Evolutionary conservation across 805 yeast species (phyloP).

Genomic region (Candida berthetii): DNA sequence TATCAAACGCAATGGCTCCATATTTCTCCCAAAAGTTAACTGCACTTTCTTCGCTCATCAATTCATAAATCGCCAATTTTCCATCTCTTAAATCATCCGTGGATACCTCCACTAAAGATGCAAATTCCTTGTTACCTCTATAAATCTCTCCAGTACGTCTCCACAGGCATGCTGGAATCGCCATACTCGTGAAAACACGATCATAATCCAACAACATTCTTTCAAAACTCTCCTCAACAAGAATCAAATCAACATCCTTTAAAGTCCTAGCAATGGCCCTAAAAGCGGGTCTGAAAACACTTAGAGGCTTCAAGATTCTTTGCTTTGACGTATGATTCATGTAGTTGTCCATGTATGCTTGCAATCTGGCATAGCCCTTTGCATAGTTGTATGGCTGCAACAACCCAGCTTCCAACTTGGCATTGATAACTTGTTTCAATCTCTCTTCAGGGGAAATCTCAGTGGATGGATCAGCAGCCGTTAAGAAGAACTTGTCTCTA

Average conservation of each 20-base stretch:
- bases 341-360: slow-evolving; percentile 85
- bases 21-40: slow-evolving; percentile 97
- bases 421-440: slow-evolving; percentile 87
- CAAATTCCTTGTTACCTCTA: slow-evolving; percentile 94
- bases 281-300: slow-evolving; percentile 87
- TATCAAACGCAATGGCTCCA: slow-evolving; percentile 93
- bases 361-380: slow-evolving; percentile 85
- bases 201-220: slow-evolving; percentile 91
- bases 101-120: slow-evolving; percentile 81
- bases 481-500: slow-evolving; percentile 84
- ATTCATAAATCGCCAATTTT: slow-evolving; percentile 82
- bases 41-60: slow-evolving; percentile 93
- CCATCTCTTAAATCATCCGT: slow-evolving; percentile 93
- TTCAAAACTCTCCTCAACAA: slow-evolving; percentile 93
- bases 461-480: slow-evolving; percentile 96
- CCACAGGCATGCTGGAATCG: slow-evolving; percentile 97
- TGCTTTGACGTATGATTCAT: slow-evolving; percentile 83
- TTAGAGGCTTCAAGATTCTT: slow-evolving; percentile 78
- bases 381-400: slow-evolving; percentile 92
- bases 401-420: slow-evolving; percentile 89
- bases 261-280: slow-evolving; percentile 86
- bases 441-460: slow-evolving; percentile 93
- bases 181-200: slow-evolving; percentile 94
- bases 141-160: slow-evolving; percentile 95
- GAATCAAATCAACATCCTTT: slow-evolving; percentile 83